Conservation (phyloP, 1,284 basidiomycete species). For the Ceratobasidium sp. region DNA sequence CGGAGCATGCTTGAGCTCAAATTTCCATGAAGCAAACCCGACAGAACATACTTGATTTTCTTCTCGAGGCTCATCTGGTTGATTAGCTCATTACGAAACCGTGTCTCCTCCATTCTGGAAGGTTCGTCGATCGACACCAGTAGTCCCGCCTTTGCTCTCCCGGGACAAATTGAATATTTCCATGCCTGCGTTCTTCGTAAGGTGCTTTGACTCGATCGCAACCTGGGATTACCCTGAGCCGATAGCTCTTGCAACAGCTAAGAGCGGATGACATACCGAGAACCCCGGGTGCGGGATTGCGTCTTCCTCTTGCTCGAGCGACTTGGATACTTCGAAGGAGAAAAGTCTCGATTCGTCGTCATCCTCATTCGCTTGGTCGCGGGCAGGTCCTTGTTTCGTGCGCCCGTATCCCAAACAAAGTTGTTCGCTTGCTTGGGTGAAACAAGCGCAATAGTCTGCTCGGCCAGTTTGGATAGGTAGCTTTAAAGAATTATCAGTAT, state of each 20-base stretch:
- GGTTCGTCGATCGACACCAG: conserved; percentile 3
- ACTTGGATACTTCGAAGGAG: conserved; percentile 41
- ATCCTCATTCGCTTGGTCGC: conserved; percentile 12
- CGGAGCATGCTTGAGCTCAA: no score
- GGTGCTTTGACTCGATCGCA: conserved; percentile 5
- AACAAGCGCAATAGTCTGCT: conserved; percentile 42
- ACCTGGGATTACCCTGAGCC: conserved; percentile 1
- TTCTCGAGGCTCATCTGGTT: conserved; percentile 21
- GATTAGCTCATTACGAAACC: background rate
- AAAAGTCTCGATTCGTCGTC: conserved; percentile 37
- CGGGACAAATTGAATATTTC: conserved; percentile 4
- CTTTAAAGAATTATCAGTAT: conserved; percentile 1
- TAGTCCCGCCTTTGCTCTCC: conserved; percentile 26
- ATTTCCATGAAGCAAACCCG: no score
- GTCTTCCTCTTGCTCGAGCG: conserved; percentile 41
- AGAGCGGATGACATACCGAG: conserved; percentile 13
- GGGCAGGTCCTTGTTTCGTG: conserved; percentile 35
- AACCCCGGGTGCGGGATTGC: conserved; percentile 34
- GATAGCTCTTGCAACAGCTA: background rate
- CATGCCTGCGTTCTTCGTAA: background rate
- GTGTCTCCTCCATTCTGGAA: background rate
- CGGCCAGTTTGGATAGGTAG: conserved; percentile 41
- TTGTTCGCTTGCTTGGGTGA: conserved; percentile 39
- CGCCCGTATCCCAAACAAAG: conserved; percentile 36
- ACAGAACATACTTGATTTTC: conserved; percentile 25